These are phyloP conservation scores for Musa troglodytarum DNA, from an alignment of 176 grass and related monocot genomes.

Conservation along the genomic window DNA sequence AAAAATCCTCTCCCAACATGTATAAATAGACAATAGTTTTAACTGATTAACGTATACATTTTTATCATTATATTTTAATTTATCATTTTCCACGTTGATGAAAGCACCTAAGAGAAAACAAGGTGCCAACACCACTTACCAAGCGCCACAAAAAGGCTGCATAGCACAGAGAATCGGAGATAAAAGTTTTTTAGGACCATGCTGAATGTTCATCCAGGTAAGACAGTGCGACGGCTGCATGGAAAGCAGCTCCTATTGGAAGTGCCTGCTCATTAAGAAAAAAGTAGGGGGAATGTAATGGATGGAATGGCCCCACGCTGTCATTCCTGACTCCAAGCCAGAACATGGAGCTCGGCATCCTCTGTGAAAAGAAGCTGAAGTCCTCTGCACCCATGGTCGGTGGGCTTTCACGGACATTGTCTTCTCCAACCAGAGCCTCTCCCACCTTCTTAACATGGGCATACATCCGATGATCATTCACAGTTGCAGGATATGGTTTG, in stretches of 20 bases:
- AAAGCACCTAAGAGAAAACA: no score
- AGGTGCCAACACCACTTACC: no score
- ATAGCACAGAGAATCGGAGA: no score
- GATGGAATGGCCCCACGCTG: not conserved
- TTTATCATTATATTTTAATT: no score
- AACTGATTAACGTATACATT: no score
- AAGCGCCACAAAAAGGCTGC: no score
- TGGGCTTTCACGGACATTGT: conserved; percentile 20
- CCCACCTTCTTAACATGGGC: conserved; percentile 35
- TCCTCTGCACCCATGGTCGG: conserved; percentile 42
- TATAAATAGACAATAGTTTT: no score
- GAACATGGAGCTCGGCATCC: conserved; percentile 42
- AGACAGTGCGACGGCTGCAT: conserved; percentile 50
- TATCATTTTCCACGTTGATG: no score
- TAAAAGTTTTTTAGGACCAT: no score
- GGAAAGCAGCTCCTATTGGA: conserved; percentile 49
- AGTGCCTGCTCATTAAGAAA: conserved; percentile 46
- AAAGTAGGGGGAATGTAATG: conserved; percentile 46
- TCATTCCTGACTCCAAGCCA: conserved; percentile 26
- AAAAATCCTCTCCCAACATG: no score
- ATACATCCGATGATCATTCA: conserved; percentile 47
- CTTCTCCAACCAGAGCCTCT: conserved; percentile 37
- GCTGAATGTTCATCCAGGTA: conserved; percentile 31
- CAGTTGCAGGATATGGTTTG: conserved; percentile 43
- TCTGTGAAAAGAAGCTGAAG: conserved; percentile 58